Conservation (phyloP, 257 asterid species). For the Lantana camara region DNA sequence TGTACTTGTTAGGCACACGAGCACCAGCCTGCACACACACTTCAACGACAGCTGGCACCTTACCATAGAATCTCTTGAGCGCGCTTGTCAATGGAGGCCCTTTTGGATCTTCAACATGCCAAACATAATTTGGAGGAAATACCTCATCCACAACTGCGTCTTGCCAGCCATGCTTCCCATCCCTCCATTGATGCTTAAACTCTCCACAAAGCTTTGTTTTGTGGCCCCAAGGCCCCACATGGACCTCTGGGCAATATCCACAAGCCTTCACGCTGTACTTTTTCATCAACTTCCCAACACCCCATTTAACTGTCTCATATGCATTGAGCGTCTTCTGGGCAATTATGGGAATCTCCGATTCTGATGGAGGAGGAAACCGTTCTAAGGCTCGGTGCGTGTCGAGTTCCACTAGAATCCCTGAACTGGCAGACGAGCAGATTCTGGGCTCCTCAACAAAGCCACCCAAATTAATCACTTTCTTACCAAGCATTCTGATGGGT, state of each 20-base stretch:
- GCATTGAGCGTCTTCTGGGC: constrained; percentile 73
- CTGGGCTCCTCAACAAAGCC: constrained; percentile 68
- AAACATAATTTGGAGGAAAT: constrained; percentile 82
- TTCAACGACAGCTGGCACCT: constrained; percentile 87
- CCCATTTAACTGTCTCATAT: constrained; percentile 72
- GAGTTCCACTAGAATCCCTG: constrained; percentile 44
- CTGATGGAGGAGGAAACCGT: constrained; percentile 60
- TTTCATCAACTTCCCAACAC: constrained; percentile 71
- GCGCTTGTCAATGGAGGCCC: constrained; percentile 63
- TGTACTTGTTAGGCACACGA: constrained; percentile 60
- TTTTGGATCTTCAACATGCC: constrained; percentile 74
- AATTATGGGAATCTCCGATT: constrained; percentile 44
- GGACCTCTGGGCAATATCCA: constrained; percentile 95
- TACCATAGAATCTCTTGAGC: constrained; percentile 78
- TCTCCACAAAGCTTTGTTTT: constrained; percentile 90
- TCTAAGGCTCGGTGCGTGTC: constrained; percentile 73
- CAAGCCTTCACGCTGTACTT: constrained; percentile 91
- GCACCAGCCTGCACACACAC: constrained; percentile 94
- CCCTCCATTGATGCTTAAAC: constrained; percentile 97
- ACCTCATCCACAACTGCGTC: constrained; percentile 91
- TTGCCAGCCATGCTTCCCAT: constrained; percentile 98
- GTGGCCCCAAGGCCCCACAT: constrained; percentile 98
- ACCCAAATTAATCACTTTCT: constrained; percentile 67
- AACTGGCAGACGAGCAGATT: constrained; percentile 25
- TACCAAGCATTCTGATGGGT: constrained; percentile 89